Evolutionary conservation across 192 early-diverging fungal genomes (phyloP).

Genomic region (Tieghemiomyces parasiticus): DNA sequence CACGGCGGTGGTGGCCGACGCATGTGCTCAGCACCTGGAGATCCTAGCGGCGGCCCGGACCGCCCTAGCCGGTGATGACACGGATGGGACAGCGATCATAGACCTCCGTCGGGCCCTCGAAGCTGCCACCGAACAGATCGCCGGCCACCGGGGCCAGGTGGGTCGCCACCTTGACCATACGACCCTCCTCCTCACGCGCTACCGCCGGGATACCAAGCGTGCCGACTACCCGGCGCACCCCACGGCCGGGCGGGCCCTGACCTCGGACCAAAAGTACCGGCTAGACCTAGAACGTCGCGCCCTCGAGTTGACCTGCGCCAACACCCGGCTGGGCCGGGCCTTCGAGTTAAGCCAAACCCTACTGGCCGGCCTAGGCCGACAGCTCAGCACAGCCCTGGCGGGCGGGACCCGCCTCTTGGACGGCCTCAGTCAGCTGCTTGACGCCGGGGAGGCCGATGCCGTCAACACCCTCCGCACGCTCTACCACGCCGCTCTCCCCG

Average conservation of each 20-base stretch:
- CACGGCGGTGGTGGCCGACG: constrained; percentile 16
- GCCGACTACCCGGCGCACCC: constrained; percentile 25
- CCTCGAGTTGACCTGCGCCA: constrained; percentile 16
- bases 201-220: constrained; percentile 12
- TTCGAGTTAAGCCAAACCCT: constrained; percentile 4
- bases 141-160: constrained; percentile 22
- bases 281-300: constrained; percentile 26
- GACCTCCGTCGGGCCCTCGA: constrained; percentile 21
- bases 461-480: not conserved
- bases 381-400: not conserved
- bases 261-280: constrained; percentile 29
- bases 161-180: constrained; percentile 26
- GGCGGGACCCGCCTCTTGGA: not conserved
- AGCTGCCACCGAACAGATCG: constrained; percentile 23
- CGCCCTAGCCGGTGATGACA: too few relatives aligned
- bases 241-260: constrained; percentile 20
- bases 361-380: not conserved
- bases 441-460: not conserved
- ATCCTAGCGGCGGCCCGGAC: constrained; percentile 20
- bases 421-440: not conserved
- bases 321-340: constrained; percentile 7
- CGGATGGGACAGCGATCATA: too few relatives aligned
- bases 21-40: constrained; percentile 22
- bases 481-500: not conserved
- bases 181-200: constrained; percentile 20